These are phyloP conservation scores for Sugiyamaella grinbergsii DNA, from an alignment of 1,139 yeast genomes.

Conservation along the genomic window DNA sequence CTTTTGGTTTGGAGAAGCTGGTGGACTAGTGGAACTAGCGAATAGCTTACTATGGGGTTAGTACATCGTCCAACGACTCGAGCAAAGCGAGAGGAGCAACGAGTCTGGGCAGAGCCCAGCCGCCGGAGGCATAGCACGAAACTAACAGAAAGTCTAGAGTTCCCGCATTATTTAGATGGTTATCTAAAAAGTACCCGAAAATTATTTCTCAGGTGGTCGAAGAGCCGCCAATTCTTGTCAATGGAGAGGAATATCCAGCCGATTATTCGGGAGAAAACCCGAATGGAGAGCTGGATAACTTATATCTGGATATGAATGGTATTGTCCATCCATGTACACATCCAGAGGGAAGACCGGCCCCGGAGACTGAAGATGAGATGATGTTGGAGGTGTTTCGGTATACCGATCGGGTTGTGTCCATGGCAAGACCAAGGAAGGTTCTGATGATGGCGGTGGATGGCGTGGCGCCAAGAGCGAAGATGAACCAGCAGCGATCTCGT, in stretches of 20 bases:
- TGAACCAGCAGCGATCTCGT: conserved; percentile 98
- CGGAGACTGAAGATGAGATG: conserved; percentile 94
- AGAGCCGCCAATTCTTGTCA: conserved; percentile 59
- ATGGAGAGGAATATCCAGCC: conserved; percentile 64
- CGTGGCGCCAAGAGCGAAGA: conserved; percentile 98
- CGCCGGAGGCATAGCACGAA: no score
- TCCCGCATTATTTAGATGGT: conserved; percentile 97
- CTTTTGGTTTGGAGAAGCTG: no score
- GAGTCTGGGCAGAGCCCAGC: not conserved
- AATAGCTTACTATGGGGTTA: conserved; percentile 1
- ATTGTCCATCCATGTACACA: conserved; percentile 98
- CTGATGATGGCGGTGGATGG: conserved; percentile 96
- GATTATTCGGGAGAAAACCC: conserved; percentile 80
- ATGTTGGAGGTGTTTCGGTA: conserved; percentile 84
- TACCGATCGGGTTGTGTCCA: conserved; percentile 83
- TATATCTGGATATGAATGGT: conserved; percentile 95
- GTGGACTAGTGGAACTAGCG: not conserved
- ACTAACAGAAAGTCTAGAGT: conserved; percentile 46
- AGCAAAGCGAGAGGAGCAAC: not conserved
- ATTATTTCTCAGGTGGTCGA: conserved; percentile 89
- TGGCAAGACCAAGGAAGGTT: conserved; percentile 94
- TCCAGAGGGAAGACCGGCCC: conserved; percentile 93
- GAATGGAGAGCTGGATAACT: conserved; percentile 90
- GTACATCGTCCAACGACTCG: not conserved
- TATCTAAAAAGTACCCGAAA: conserved; percentile 90